Evolutionary conservation across 108 stramenopile genomes (phyloP).

Genomic region (Cyclotella sp.): DNA sequence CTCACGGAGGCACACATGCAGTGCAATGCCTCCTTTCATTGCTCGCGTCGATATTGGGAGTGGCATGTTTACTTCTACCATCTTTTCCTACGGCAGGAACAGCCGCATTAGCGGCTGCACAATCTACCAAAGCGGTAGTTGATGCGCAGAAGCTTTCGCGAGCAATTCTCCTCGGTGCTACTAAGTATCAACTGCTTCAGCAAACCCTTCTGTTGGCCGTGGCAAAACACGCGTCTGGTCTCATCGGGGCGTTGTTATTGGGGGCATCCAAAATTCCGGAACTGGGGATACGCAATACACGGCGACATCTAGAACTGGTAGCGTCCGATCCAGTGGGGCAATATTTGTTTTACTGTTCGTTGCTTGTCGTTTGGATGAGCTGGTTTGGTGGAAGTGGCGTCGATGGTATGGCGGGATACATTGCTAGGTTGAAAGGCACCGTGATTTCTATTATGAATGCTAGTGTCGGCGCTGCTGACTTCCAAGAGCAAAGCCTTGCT

Average conservation of each 20-base stretch:
- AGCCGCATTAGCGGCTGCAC: neutral
- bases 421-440: conserved; percentile 18
- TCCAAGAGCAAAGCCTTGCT: neutral
- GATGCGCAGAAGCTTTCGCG: conserved; percentile 43
- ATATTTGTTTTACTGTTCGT: conserved; percentile 80
- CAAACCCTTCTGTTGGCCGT: conserved; percentile 76
- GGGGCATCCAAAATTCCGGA: conserved; percentile 72
- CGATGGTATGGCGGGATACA: conserved; percentile 49
- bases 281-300: conserved; percentile 63
- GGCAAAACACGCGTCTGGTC: conserved; percentile 75
- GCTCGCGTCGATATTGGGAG: conserved; percentile 57
- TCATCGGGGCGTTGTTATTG: conserved; percentile 66
- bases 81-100: conserved; percentile 25
- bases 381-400: conserved; percentile 19
- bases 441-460: conserved; percentile 36
- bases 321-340: conserved; percentile 80
- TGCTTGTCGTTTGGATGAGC: conserved; percentile 74
- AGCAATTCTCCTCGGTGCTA: conserved; percentile 50
- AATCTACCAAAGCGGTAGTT: neutral
- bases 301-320: conserved; percentile 65
- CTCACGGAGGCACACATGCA: conserved; percentile 82
- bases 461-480: neutral
- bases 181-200: conserved; percentile 53
- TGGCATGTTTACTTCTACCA: conserved; percentile 47
- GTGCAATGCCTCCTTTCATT: conserved; percentile 69